A percentile compares a stretch with the other conserved stretches of the same genome.
Conservation (phyloP, 2,329 filamentous ascomycete species). For the Paecilomyces sp. region DNA sequence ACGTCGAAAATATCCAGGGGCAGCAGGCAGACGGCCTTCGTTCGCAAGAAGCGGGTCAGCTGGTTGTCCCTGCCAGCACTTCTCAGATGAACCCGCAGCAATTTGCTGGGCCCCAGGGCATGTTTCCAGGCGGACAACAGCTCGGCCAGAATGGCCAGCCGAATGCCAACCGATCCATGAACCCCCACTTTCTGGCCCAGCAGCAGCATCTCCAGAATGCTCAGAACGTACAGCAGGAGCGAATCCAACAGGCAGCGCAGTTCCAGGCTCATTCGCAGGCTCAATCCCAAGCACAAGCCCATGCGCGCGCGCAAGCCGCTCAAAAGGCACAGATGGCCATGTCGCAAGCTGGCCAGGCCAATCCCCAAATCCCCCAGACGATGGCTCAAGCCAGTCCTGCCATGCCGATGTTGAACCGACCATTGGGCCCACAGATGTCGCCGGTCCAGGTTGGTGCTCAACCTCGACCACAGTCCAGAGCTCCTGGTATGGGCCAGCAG, state of each 20-base stretch:
- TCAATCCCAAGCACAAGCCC: slow-evolving; percentile 32
- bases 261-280: slow-evolving; percentile 28
- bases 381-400: slow-evolving; percentile 33
- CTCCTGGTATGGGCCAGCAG: slow-evolving; percentile 25
- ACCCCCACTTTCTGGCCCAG: slow-evolving; percentile 34
- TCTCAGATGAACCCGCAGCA: slow-evolving; percentile 40
- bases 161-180: slow-evolving; percentile 30
- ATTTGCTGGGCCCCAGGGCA: slow-evolving; percentile 35
- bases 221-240: slow-evolving; percentile 37
- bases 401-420: slow-evolving; percentile 38
- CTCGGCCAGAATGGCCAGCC: slow-evolving; percentile 30
- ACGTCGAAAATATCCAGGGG: slow-evolving; percentile 49
- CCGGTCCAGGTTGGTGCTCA: slow-evolving; percentile 27
- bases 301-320: slow-evolving; percentile 35
- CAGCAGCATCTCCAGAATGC: slow-evolving; percentile 34
- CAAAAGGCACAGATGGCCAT: slow-evolving; percentile 40
- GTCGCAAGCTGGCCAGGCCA: slow-evolving; percentile 40
- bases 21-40: slow-evolving; percentile 57
- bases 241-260: slow-evolving; percentile 28
- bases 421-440: slow-evolving; percentile 33
- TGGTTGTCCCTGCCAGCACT: slow-evolving; percentile 58
- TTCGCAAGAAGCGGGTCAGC: slow-evolving; percentile 53
- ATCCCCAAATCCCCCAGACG: slow-evolving; percentile 28
- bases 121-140: slow-evolving; percentile 33
- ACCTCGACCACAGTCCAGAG: slow-evolving; percentile 25